Base-by-base conservation (phyloP, 2,329 filamentous ascomycete genomes). In the Aspergillus tubingensis region DNA sequence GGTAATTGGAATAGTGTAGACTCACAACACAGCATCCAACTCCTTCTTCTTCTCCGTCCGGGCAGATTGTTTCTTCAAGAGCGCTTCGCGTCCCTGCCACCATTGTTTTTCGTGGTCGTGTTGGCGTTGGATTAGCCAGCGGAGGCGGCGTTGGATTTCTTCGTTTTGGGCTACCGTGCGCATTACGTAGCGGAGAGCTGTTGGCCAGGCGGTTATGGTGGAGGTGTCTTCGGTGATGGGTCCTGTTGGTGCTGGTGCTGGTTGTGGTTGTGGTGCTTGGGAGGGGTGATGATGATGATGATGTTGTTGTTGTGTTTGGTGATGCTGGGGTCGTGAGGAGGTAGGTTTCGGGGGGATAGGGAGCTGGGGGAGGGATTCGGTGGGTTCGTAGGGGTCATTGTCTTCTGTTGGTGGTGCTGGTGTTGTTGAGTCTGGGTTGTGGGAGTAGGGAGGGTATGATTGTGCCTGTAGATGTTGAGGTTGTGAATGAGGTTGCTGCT, bases 51-150 rank as follows among this genome's bases (percentile, higher is more conserved):
- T 83, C 60, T 83, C 82, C 3, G 76, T 78, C 59, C 85, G 77
- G 1, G 77, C 74, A n/a, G 69, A 73, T 59, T 86, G 85, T 60
- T 82, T 83, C 32, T 79, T 73, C 5, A 85, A 68, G 23, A 88
- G 70, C 6, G 78, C 81, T 59, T 82, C 72, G 2, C 85, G 80
- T 1, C 80, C 81, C 25, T 78, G 72, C 76, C 82, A 86, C 83
- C 88, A 90, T 65, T 85, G 81, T 64, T 80, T 80, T 65, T 90
- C 86, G 66, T 89, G 83, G 43, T 82, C 80, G 67, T 86, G 82
- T 71, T 90, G 87, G 44, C 85, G 82, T 57, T 81, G 80, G 61
- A 90, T 88, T 73, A 90, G 79, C 75, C 86, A 72, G 19, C 78
- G 77, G 63, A 85, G 80, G 10, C 79, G 77, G 15, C 74, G 71